These are phyloP conservation scores for Rutstroemia sp. DNA, from an alignment of 2,329 filamentous ascomycete genomes.

Conservation along the genomic window DNA sequence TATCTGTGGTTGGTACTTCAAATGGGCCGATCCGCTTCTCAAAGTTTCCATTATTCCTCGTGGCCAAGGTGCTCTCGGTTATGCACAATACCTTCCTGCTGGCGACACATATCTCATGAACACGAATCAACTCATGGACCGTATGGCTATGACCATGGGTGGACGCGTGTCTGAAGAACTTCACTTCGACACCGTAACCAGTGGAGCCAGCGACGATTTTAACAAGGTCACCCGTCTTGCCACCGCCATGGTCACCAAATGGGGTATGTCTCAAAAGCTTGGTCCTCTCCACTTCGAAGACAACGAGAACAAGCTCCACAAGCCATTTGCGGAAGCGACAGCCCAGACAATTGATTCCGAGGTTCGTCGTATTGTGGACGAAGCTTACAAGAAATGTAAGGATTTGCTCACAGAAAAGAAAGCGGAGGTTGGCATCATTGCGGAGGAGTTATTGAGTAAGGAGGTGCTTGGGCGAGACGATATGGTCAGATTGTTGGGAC, in stretches of 20 bases:
- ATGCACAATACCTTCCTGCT: constrained; percentile 92
- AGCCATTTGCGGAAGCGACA: constrained; percentile 93
- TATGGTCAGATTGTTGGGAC: constrained; percentile 80
- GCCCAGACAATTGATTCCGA: constrained; percentile 88
- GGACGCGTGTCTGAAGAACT: constrained; percentile 93
- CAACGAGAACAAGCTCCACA: constrained; percentile 73
- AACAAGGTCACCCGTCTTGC: constrained; percentile 97
- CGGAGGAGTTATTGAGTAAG: constrained; percentile 87
- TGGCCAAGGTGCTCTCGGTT: constrained; percentile 86
- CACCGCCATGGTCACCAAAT: constrained; percentile 97
- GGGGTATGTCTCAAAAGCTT: constrained; percentile 94
- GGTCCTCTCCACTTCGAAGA: constrained; percentile 89
- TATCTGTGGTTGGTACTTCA: constrained; percentile 97
- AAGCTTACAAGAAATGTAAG: constrained; percentile 87
- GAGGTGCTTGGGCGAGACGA: constrained; percentile 89
- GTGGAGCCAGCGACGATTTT: constrained; percentile 93
- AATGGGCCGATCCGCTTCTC: constrained; percentile 90
- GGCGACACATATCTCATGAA: constrained; percentile 95
- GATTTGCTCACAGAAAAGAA: constrained; percentile 80
- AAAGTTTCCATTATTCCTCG: constrained; percentile 99
- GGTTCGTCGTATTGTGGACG: constrained; percentile 83
- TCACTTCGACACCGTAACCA: constrained; percentile 94
- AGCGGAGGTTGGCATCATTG: constrained; percentile 78
- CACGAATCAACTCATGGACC: constrained; percentile 92
- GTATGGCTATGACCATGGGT: constrained; percentile 98